Percentiles rank a stretch among this genome's conserved stretches.
phyloP scores from a whole-genome alignment of 1,284 basidiomycete species.

The Trametes versicolor region DNA sequence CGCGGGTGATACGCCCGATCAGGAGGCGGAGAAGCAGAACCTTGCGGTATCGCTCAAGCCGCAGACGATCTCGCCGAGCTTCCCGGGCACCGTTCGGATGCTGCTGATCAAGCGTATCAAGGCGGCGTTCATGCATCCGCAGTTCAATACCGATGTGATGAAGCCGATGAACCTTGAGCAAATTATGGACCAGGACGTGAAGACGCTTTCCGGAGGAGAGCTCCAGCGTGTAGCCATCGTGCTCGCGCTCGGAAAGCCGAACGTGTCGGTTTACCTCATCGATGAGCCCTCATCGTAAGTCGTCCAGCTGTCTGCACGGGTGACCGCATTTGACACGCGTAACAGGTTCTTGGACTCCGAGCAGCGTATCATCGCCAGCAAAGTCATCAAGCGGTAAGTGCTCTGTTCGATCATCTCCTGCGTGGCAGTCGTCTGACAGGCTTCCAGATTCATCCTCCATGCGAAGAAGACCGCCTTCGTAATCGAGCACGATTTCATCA shows the following conservation, averaged over 20 bases:
- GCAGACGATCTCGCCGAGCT: constrained; percentile 95
- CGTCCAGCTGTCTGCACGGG: background rate
- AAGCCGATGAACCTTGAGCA: constrained; percentile 95
- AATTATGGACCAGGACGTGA: constrained; percentile 96
- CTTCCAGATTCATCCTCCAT: constrained; percentile 84
- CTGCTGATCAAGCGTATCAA: constrained; percentile 94
- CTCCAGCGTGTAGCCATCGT: constrained; percentile 96
- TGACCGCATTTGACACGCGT: constrained; percentile 23
- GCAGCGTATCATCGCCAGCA: constrained; percentile 96
- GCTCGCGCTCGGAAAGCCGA: constrained; percentile 86
- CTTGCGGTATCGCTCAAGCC: constrained; percentile 93
- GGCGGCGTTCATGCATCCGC: constrained; percentile 93
- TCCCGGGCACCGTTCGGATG: constrained; percentile 93
- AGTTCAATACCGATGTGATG: constrained; percentile 96
- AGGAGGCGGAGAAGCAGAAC: constrained; percentile 81
- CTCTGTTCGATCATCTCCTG: background rate
- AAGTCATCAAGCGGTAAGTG: constrained; percentile 91
- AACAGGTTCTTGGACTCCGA: constrained; percentile 93
- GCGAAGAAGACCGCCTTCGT: constrained; percentile 97
- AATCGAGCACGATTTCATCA: constrained; percentile 98
- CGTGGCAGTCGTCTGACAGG: constrained; percentile 5
- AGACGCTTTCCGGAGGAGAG: constrained; percentile 96
- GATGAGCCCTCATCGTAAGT: constrained; percentile 82
- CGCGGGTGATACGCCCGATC: constrained; percentile 89
- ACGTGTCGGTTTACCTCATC: constrained; percentile 87